Evolutionary conservation across 2,329 filamentous ascomycete genomes (phyloP).

Genomic region (Botrytis squamosa): DNA sequence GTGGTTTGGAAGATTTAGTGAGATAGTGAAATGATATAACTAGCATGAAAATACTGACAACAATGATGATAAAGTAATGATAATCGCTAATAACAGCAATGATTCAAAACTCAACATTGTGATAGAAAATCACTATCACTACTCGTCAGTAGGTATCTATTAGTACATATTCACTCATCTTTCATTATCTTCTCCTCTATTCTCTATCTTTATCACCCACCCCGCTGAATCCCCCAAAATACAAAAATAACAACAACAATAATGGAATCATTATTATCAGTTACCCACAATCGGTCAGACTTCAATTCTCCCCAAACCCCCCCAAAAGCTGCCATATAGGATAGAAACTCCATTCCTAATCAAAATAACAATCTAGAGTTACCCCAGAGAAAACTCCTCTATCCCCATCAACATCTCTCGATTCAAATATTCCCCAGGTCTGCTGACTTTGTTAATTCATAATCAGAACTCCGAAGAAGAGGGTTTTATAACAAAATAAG

Average conservation of each 20-base stretch:
- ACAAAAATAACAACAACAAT: neutral
- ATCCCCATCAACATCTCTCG: too few relatives aligned
- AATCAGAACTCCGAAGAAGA: too few relatives aligned
- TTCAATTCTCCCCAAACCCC: too few relatives aligned
- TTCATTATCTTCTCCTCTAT: neutral
- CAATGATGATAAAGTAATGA: neutral
- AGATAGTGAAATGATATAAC: neutral
- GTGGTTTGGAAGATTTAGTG: neutral
- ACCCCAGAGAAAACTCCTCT: too few relatives aligned
- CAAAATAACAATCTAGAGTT: too few relatives aligned
- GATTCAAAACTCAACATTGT: rapidly evolving
- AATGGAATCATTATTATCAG: too few relatives aligned
- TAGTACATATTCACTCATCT: rapidly evolving
- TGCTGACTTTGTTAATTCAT: too few relatives aligned
- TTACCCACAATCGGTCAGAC: too few relatives aligned
- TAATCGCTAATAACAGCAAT: neutral
- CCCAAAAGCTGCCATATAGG: too few relatives aligned
- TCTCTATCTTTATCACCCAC: neutral
- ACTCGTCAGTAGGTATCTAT: neutral
- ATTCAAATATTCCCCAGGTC: too few relatives aligned
- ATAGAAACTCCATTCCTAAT: too few relatives aligned
- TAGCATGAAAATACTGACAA: neutral
- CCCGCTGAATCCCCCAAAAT: rapidly evolving
- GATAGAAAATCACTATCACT: neutral
- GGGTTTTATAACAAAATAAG: too few relatives aligned